Conservation (phyloP, 805 yeast genomes). For the Cyberlindnera mrakii region DNA sequence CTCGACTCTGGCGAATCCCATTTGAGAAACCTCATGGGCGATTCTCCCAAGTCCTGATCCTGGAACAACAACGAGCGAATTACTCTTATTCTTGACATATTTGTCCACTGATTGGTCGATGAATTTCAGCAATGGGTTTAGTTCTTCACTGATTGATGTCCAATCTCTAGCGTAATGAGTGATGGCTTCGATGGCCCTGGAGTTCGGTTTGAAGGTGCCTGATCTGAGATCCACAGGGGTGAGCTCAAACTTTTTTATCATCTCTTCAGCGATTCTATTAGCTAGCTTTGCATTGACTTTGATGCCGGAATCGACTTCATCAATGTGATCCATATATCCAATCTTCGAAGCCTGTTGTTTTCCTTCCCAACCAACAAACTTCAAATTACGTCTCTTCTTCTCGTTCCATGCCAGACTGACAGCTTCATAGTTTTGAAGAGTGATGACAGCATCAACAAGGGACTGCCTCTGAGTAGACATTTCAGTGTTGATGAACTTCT, state of each 20-base stretch:
- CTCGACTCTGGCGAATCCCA: slow-evolving; percentile 44
- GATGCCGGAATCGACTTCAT: slow-evolving; percentile 41
- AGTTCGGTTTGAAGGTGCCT: slow-evolving; percentile 22
- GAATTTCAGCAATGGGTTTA: slow-evolving; percentile 48
- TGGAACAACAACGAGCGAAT: slow-evolving; percentile 63
- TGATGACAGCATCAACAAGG: slow-evolving; percentile 35
- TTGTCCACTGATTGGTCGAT: slow-evolving; percentile 37
- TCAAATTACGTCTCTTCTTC: slow-evolving; percentile 36
- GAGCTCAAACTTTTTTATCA: slow-evolving; percentile 32
- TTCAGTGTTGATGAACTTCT: slow-evolving; percentile 18
- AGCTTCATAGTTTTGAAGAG: slow-evolving; percentile 38
- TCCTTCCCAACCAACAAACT: slow-evolving; percentile 47
- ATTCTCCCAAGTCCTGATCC: slow-evolving; percentile 85
- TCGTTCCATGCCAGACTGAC: slow-evolving; percentile 40
- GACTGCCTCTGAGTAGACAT: slow-evolving; percentile 19
- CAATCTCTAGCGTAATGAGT: slow-evolving; percentile 82
- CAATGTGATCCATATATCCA: slow-evolving; percentile 50
- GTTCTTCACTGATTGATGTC: slow-evolving; percentile 46
- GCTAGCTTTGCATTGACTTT: slow-evolving; percentile 43
- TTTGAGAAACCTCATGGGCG: slow-evolving; percentile 52
- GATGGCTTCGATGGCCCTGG: slow-evolving; percentile 58
- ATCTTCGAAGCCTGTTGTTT: slow-evolving; percentile 46
- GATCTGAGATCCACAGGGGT: slow-evolving; percentile 37
- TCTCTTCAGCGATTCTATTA: slow-evolving; percentile 35
- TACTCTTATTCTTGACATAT: slow-evolving; percentile 24